phyloP scores from a whole-genome alignment of 257 asterid genomes.

The Henckelia pumila region DNA sequence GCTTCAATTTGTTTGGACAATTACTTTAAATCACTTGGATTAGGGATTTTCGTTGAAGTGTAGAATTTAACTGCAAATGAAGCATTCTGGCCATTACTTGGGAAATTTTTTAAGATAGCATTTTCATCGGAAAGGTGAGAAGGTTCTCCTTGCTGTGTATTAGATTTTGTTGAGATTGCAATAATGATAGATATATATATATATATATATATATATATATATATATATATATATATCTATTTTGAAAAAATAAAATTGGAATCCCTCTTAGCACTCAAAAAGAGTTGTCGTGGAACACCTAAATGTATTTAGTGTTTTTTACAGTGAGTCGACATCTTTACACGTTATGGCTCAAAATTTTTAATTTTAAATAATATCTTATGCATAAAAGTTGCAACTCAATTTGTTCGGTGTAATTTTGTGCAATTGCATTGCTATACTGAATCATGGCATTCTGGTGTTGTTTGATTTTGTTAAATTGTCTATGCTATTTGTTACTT shows the following conservation, averaged over 20 bases:
- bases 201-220: too few species aligned
- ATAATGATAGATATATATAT: too few species aligned
- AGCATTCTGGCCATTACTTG: neutral
- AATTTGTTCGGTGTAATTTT: conserved; percentile 10
- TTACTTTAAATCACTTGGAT: neutral
- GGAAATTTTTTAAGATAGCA: neutral
- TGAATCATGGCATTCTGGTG: neutral
- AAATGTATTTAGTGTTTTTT: neutral
- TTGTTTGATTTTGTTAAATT: neutral
- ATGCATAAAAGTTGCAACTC: neutral
- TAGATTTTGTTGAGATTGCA: neutral
- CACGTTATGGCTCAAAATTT: neutral
- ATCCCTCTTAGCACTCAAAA: neutral
- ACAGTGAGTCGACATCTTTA: neutral
- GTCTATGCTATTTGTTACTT: conserved; percentile 10
- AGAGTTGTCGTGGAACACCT: neutral
- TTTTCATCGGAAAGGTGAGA: neutral
- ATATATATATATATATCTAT: too few species aligned
- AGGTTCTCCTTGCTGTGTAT: neutral
- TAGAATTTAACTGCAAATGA: neutral
- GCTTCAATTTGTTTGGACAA: neutral
- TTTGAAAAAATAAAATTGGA: too few species aligned
- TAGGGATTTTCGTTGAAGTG: neutral
- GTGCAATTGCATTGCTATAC: conserved; percentile 8
- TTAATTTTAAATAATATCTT: too few species aligned